A percentile compares a stretch with the other conserved stretches of the same genome.
phyloP scores from a whole-genome alignment of 2,329 filamentous ascomycete genomes.

The Pseudogymnoascus sp. region DNA sequence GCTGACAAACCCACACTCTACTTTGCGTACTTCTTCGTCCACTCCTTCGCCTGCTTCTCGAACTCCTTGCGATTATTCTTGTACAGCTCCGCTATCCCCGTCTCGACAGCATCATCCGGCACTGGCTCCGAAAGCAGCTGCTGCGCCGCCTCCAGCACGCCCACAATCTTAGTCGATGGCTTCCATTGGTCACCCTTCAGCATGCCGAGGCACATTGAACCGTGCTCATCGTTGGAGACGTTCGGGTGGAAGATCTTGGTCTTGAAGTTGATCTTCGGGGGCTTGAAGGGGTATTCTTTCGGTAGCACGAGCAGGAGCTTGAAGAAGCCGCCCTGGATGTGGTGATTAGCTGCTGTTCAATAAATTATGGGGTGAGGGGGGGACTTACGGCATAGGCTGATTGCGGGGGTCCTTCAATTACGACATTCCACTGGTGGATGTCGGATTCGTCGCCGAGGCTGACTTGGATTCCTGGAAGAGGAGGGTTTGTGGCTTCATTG shows the following conservation, averaged over 20 bases:
- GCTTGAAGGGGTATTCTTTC: conserved; percentile 68
- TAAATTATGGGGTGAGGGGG: not conserved
- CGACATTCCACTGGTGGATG: conserved; percentile 59
- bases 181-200: conserved; percentile 66
- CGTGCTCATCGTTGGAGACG: conserved; percentile 64
- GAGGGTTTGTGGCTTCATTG: conserved; percentile 45
- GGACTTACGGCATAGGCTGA: conserved; percentile 55
- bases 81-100: conserved; percentile 59
- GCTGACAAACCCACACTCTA: not conserved
- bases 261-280: conserved; percentile 58
- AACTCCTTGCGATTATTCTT: conserved; percentile 55
- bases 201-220: conserved; percentile 67
- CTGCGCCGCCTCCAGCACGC: conserved; percentile 57
- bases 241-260: conserved; percentile 74
- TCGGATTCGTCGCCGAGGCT: conserved; percentile 53
- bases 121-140: conserved; percentile 59
- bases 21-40: conserved; percentile 57
- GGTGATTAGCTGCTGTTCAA: not conserved
- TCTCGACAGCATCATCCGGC: conserved; percentile 64
- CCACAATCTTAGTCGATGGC: conserved; percentile 58
- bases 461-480: conserved; percentile 49
- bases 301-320: conserved; percentile 57
- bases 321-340: conserved; percentile 52
- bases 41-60: conserved; percentile 58
- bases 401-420: conserved; percentile 56